Evolutionary conservation across 2,329 filamentous ascomycete species (phyloP), one percentile per base, ranked within the genome.

Genomic region (Venturia pyrina): DNA sequence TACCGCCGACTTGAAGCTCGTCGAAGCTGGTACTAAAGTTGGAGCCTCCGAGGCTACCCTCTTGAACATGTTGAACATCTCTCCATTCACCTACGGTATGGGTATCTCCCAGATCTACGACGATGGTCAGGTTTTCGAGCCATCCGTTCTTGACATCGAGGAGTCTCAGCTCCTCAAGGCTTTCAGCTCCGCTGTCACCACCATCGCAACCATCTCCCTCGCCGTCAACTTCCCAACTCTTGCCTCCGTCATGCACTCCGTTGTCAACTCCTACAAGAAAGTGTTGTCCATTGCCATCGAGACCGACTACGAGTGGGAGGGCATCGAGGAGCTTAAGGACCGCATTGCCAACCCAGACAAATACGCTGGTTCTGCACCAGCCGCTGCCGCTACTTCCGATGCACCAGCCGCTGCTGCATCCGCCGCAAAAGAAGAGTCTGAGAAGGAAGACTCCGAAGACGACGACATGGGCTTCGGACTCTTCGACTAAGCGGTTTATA

Each of bases 41-140:
- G 95, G 96, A 81, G 89, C 95, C 78, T 99, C 95, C 78, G 95
- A 99, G 87, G 95, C 95, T 73, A 96, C 93, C 77, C 87, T 99
- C 73, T 89, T 99, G 76, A 99, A 99, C 90, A 90, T 99, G 93
- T 84, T 99, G 79, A 98, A 97, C 89, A 99, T 99, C 86, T 98
- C 95, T 73, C 93, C 93, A 80, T 97, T 97, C 87, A 96, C 93
- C 78, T 99, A 98, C 84, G 95, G 95, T 85, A 96, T 99, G 90
- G 90, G 89, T 79, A 89, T 99, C 75, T 73, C 86, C 70, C 93
- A 98, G 86, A 92, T 99, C 81, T 99, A 99, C 87, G 93, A 99
- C 83, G 83, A 93, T 77, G 95, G 95, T 76, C 95, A 99, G 86
- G 87, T 87, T 74, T 99, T 99, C 87, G 83, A 87, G 71, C 81